phyloP scores from a whole-genome alignment of 1,139 yeast species.

The Geotrichum histeridarum region DNA sequence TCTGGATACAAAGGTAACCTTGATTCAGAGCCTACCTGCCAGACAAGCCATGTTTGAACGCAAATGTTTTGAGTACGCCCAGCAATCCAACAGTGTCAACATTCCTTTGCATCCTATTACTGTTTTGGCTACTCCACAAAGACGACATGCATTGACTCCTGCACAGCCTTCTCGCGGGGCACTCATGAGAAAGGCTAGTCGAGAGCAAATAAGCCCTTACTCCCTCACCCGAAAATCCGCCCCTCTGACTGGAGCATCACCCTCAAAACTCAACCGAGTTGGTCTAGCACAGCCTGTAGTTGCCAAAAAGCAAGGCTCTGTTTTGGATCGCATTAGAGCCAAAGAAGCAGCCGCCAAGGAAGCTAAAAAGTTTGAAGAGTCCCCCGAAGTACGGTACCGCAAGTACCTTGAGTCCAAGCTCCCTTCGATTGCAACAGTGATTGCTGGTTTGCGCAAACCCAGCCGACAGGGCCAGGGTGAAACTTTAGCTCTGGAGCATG shows the following conservation, averaged over 20 bases:
- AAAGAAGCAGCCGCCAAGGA: conserved; percentile 28
- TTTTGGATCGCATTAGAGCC: conserved; percentile 35
- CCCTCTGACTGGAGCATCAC: conserved; percentile 7
- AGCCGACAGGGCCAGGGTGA: not conserved
- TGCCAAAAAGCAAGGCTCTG: conserved; percentile 21
- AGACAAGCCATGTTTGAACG: conserved; percentile 7
- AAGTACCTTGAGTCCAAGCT: conserved; percentile 17
- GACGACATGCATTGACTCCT: not conserved
- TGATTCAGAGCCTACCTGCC: conserved; percentile 7
- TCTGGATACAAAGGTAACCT: conserved; percentile 1
- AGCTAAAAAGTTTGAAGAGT: conserved; percentile 1
- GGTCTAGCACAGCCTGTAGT: not conserved
- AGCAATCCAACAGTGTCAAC: not conserved
- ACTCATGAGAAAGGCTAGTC: not conserved
- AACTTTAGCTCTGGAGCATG: conserved; percentile 9
- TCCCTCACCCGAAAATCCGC: not conserved
- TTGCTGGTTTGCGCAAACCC: conserved; percentile 16
- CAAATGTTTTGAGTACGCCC: conserved; percentile 8
- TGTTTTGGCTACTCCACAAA: not conserved
- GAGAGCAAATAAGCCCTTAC: conserved; percentile 4
- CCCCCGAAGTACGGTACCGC: conserved; percentile 10
- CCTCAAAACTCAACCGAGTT: conserved; percentile 3
- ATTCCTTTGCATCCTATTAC: conserved; percentile 11
- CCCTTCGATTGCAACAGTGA: conserved; percentile 11
- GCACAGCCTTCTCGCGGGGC: not conserved